Base-by-base conservation (phyloP, 345 rosid species). In the Toxicodendron radicans region DNA sequence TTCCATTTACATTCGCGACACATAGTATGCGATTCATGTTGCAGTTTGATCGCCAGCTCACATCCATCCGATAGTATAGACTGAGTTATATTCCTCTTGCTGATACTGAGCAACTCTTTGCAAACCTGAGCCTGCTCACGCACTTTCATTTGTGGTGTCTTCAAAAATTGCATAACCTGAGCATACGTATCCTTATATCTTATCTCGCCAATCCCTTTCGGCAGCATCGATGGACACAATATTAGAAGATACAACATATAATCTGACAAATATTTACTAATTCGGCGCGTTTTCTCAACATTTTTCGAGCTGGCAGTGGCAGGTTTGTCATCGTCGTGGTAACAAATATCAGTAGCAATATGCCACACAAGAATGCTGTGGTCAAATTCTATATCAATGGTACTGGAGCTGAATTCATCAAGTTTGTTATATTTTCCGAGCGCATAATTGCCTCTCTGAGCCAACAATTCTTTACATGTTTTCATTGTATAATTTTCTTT, bases 191-290 rank as follows among this genome's bases (percentile, higher is more conserved):
- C 52, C 8, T 3, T 18, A 41, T 7, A 64, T 7, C 49, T 41
- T 18, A 41, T 14, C 43, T 65, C 71, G 3, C 54, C n/a, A 38
- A 68, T 43, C 12, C 43, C 7, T 32, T 35, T 14, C 7, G 72
- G 52, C 20, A 74, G 3, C 72, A 58, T 45, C 2, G 65, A 66
- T 5, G 46, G 71, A 11, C 35, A 10, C n/a, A 57, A 11, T 2
- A 62, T 9, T 2, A 66, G 48, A 46, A 74, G 72, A 58, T 66
- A 74, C 43, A 74, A 24, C 65, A 74, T 74, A 10, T 66, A 74
- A n/a, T 66, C 12, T 17, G 77, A 74, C 0, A 66, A 33, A 17
- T 9, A 7, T 4, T 66, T 4, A 9, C 72, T 74, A 10, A 21
- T 20, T 38, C 11, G 7, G 30, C 35, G 49, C 20, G 16, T 30